Evolutionary conservation across 371 early-diverging fungal genomes (phyloP).

Genomic region (Circinella umbellata): DNA sequence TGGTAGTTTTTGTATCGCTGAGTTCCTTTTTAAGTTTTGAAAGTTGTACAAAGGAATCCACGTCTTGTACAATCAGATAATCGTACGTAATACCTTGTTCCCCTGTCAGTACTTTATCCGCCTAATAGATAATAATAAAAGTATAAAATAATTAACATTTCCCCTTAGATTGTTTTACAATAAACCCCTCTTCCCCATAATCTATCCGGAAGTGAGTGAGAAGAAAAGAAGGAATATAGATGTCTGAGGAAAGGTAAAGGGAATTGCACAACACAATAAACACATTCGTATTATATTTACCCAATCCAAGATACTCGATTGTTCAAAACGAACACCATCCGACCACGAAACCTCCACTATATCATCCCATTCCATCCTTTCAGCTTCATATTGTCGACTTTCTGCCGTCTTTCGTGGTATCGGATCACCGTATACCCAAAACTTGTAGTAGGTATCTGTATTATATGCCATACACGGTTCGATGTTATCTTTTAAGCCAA

Average conservation of each 20-base stretch:
- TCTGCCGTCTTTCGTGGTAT: conserved; percentile 34
- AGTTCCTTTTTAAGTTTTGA: conserved; percentile 27
- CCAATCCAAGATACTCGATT: conserved; percentile 36
- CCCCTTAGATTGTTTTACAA: too few species aligned
- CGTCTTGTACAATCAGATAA: conserved; percentile 43
- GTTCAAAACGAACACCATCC: conserved; percentile 24
- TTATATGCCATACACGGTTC: conserved; percentile 48
- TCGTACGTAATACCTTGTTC: conserved; percentile 25
- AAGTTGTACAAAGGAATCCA: conserved; percentile 36
- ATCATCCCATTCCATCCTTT: conserved; percentile 62
- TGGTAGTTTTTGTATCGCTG: conserved; percentile 21
- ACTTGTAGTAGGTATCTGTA: conserved; percentile 47
- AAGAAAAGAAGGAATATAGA: too few species aligned
- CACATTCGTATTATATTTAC: conserved; percentile 18
- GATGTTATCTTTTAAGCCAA: conserved; percentile 54
- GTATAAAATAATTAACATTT: too few species aligned
- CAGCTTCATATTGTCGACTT: conserved; percentile 48
- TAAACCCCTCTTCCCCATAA: too few species aligned
- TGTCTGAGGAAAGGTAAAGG: too few species aligned
- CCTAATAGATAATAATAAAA: conserved; percentile 14
- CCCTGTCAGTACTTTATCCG: conserved; percentile 22
- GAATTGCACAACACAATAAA: too few species aligned
- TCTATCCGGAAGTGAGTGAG: too few species aligned
- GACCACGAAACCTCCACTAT: conserved; percentile 20
- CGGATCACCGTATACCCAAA: conserved; percentile 52